Evolutionary conservation across 495 filamentous ascomycete species (phyloP).

Genomic region (Podospora bellae-mahoneyi): DNA sequence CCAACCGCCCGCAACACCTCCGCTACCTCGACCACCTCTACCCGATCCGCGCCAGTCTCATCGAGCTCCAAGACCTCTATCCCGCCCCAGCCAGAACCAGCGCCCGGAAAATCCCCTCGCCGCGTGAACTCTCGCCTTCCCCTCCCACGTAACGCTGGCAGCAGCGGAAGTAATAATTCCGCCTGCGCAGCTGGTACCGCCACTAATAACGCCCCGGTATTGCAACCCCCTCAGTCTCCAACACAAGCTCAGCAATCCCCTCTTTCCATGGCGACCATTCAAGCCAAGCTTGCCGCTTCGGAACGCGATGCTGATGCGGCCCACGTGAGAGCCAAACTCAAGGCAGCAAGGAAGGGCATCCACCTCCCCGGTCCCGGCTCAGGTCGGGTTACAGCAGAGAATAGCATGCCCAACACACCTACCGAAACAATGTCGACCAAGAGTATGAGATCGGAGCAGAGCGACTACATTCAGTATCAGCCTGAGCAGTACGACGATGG

Average conservation of each 20-base stretch:
- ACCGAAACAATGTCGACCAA: constrained; percentile 6
- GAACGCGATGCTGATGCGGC: constrained; percentile 56
- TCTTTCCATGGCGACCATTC: constrained; percentile 51
- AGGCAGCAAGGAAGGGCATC: constrained; percentile 39
- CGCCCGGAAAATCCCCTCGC: constrained; percentile 22
- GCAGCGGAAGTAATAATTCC: constrained; percentile 1
- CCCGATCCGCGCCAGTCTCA: constrained; percentile 11
- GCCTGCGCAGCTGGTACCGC: neutral
- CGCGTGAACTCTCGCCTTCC: constrained; percentile 42
- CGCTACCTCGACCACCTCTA: constrained; percentile 15
- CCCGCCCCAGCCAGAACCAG: constrained; percentile 20
- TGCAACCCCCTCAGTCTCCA: constrained; percentile 25
- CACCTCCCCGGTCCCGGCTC: constrained; percentile 19
- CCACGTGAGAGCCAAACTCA: constrained; percentile 53
- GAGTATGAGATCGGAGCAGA: constrained; percentile 13
- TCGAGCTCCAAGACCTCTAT: constrained; percentile 17
- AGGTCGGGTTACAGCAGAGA: neutral
- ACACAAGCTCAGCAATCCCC: constrained; percentile 41
- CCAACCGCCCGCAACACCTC: neutral
- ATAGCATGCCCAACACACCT: neutral
- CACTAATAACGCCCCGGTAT: constrained; percentile 6
- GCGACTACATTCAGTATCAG: neutral
- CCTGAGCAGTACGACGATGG: constrained; percentile 12
- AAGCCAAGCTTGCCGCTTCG: constrained; percentile 53
- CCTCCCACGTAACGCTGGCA: constrained; percentile 31